Conservation (phyloP, 2,329 filamentous ascomycete genomes). For the Metarhizium album region DNA sequence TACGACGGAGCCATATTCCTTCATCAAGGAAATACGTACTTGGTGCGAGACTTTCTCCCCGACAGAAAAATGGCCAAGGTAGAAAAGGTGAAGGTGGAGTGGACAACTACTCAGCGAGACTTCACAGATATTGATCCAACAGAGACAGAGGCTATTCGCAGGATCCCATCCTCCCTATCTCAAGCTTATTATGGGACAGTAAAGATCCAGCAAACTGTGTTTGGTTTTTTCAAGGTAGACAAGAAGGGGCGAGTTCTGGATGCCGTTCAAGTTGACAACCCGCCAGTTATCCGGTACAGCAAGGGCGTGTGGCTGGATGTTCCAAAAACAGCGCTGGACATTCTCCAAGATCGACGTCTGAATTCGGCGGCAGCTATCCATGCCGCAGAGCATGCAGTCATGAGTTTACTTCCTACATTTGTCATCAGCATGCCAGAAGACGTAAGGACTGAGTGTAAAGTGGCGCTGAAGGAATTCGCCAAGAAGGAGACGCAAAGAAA, state of each 20-base stretch:
- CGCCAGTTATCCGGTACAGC: constrained; percentile 71
- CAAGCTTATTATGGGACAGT: constrained; percentile 80
- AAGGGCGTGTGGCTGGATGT: constrained; percentile 97
- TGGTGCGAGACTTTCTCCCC: constrained; percentile 79
- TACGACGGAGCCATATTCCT: constrained; percentile 97
- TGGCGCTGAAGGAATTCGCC: constrained; percentile 76
- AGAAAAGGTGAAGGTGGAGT: constrained; percentile 81
- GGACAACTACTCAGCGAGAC: constrained; percentile 88
- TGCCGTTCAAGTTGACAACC: constrained; percentile 86
- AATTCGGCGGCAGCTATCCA: constrained; percentile 87
- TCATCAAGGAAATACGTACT: constrained; percentile 87
- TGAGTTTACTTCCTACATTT: constrained; percentile 81
- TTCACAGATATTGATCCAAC: constrained; percentile 90
- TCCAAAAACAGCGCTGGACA: constrained; percentile 65
- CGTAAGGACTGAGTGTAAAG: constrained; percentile 90
- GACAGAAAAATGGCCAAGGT: constrained; percentile 78
- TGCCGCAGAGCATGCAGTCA: constrained; percentile 83
- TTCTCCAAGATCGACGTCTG: constrained; percentile 60
- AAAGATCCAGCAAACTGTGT: constrained; percentile 78
- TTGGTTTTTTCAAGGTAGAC: constrained; percentile 97
- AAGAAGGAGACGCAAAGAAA: constrained; percentile 60
- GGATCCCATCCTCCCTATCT: constrained; percentile 49
- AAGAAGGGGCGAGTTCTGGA: constrained; percentile 76
- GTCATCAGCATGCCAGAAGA: constrained; percentile 85
- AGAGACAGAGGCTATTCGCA: constrained; percentile 79